phyloP scores from a whole-genome alignment of 345 rosid species.

The Gossypium arboreum region DNA sequence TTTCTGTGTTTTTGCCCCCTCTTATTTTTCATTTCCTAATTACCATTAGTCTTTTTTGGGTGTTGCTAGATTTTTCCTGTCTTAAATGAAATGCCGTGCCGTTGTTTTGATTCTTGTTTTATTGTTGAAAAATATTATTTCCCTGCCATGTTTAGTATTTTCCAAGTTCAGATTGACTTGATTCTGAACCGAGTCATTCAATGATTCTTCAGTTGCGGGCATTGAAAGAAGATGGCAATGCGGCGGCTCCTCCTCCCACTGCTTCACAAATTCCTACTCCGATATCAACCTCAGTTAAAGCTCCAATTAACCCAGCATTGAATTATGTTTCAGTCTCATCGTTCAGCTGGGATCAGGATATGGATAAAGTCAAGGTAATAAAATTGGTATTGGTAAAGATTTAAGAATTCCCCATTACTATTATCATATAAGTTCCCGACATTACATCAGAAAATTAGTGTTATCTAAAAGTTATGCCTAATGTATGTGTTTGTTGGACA shows the following conservation, averaged over 20 bases:
- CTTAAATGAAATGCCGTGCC: not conserved
- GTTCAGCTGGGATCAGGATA: slow-evolving; percentile 97
- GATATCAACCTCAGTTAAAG: slow-evolving; percentile 39
- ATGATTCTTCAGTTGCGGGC: slow-evolving; percentile 26
- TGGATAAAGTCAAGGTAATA: slow-evolving; percentile 79
- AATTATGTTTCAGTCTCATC: slow-evolving; percentile 57
- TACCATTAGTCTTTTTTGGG: not conserved
- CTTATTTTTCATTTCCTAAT: not conserved
- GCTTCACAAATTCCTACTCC: slow-evolving; percentile 33
- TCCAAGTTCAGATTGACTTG: not conserved
- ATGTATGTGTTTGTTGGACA: slow-evolving; percentile 11
- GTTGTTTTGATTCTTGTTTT: not conserved
- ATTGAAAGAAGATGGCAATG: slow-evolving; percentile 22
- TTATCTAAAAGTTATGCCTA: not conserved
- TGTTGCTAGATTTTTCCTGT: not conserved
- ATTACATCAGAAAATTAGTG: not conserved
- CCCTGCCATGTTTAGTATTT: not conserved
- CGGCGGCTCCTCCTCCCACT: slow-evolving; percentile 23
- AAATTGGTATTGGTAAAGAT: not conserved
- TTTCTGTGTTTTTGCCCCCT: not conserved
- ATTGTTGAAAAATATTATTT: not conserved
- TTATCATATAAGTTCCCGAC: too few species aligned
- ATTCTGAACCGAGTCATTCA: not conserved
- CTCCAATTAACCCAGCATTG: slow-evolving; percentile 27
- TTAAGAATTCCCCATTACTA: too few species aligned